Base-by-base conservation (phyloP, 148 eudicot species). In the Camellia sinensis region DNA sequence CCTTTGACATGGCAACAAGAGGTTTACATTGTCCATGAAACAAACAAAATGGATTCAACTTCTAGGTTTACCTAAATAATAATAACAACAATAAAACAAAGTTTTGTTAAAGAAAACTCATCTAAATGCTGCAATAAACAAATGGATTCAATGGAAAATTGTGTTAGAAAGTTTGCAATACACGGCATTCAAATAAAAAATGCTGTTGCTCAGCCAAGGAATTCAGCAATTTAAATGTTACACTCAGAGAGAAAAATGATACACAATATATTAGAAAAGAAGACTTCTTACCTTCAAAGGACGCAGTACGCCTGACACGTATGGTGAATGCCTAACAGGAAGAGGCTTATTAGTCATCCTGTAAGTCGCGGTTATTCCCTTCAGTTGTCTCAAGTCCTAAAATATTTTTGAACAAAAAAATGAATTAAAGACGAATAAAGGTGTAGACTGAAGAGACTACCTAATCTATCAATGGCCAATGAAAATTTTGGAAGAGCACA, bases 281-380 rank as follows among this genome's bases (percentile, higher is more conserved):
- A 52, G 76, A 76, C 79, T 63, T 50, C 75, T 78, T 84, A 90
- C 98, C 97, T 91, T 92, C 77, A 94, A 71, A 75, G 91, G 98
- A 43, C 92, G 91, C 82, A 94, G 89, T 61, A 97, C 86, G 7
- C 90, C 90, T 0, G 93, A 84, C 46, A 97, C 97, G 78, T 94
- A 97, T 1, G 87, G 91, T 53, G 97, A 97, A 90, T 97, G 98
- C 75, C 94, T 85, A 66, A 86, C 91, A 74, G 99, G 99, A 79
- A 82, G 90, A 77, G 99, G 99, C 88, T 90, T 97, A 83, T 97
- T 94, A 76, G 94, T 91, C 94, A 97, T 89, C 91, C 99, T 88
- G 87, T 85, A 97, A 46, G 98, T 86, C 22, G 99, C 94, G 73
- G 92, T 89, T 77, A 97, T 91, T 46, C 98, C 99, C 81, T 92